Percentiles rank a stretch among this genome's conserved stretches.
phyloP scores from a whole-genome alignment of 2,329 filamentous ascomycete genomes.

The Fusarium xyrophilum region DNA sequence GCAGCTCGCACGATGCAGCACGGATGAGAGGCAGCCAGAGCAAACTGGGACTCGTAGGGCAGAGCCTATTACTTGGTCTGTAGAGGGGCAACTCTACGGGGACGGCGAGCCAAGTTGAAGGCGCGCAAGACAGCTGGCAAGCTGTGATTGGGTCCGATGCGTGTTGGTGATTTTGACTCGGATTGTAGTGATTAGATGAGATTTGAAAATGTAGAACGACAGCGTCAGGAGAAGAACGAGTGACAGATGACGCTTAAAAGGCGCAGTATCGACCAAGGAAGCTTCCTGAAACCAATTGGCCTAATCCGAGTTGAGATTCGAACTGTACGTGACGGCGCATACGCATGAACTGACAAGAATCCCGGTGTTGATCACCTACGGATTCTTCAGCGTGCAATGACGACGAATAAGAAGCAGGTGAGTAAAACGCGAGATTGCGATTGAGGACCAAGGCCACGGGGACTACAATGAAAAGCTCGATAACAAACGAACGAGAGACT shows the following conservation, averaged over 20 bases:
- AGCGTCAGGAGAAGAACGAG: slow-evolving; percentile 37
- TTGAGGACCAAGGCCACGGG: slow-evolving; percentile 26
- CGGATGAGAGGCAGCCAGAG: slow-evolving; percentile 38
- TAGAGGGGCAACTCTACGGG: slow-evolving; percentile 31
- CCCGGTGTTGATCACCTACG: slow-evolving; percentile 20
- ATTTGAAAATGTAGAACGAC: slow-evolving; percentile 32
- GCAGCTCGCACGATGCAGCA: slow-evolving; percentile 40
- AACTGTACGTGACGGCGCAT: slow-evolving; percentile 26
- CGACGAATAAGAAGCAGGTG: slow-evolving; percentile 24
- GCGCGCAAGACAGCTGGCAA: slow-evolving; percentile 46
- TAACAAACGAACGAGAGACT: slow-evolving; percentile 40
- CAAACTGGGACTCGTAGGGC: slow-evolving; percentile 16
- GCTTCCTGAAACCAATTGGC: slow-evolving; percentile 35
- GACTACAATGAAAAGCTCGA: slow-evolving; percentile 28
- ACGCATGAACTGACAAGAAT: slow-evolving; percentile 31
- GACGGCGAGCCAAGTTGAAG: slow-evolving; percentile 36
- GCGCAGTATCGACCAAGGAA: slow-evolving; percentile 27
- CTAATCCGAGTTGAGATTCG: slow-evolving; percentile 29
- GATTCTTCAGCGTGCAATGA: slow-evolving; percentile 30
- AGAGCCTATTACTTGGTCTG: slow-evolving; percentile 24
- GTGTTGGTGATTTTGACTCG: slow-evolving; percentile 35
- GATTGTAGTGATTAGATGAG: slow-evolving; percentile 36
- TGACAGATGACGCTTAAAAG: slow-evolving; percentile 34
- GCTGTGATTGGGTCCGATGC: slow-evolving; percentile 45
- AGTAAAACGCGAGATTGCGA: slow-evolving; percentile 24